Percentiles rank a stretch among this genome's conserved stretches.
Evolutionary conservation across 1,284 basidiomycete species (phyloP).

Genomic region (Malassezia nana): DNA sequence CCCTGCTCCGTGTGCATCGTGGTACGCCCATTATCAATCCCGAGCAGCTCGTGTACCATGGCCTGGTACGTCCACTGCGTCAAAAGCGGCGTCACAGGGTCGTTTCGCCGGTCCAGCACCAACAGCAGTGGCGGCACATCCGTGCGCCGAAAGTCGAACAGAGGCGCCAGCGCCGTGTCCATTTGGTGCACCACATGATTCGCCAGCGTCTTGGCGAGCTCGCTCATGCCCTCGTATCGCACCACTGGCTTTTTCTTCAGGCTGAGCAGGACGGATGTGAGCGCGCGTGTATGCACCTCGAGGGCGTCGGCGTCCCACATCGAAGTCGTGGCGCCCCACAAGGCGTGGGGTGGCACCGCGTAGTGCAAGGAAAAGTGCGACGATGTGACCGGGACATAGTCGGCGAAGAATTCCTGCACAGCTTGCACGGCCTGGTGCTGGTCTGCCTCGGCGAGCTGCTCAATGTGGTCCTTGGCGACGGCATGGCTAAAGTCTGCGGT

Average conservation of each 20-base stretch:
- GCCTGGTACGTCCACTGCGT: constrained; percentile 99
- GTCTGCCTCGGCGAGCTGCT: constrained; percentile 84
- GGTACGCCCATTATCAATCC: constrained; percentile 80
- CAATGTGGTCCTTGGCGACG: constrained; percentile 78
- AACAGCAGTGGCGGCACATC: constrained; percentile 54
- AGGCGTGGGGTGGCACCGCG: constrained; percentile 49
- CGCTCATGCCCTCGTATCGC: constrained; percentile 85
- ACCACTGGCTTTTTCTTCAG: constrained; percentile 91
- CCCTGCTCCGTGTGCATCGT: constrained; percentile 6
- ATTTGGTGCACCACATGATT: constrained; percentile 57
- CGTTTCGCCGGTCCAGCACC: constrained; percentile 74
- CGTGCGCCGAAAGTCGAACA: constrained; percentile 54
- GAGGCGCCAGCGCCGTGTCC: constrained; percentile 40
- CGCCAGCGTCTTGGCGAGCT: constrained; percentile 80
- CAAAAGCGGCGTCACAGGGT: constrained; percentile 93
- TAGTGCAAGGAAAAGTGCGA: constrained; percentile 72
- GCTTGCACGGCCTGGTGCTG: constrained; percentile 93
- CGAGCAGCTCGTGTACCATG: constrained; percentile 94
- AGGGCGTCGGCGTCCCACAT: constrained; percentile 62
- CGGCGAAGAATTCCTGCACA: constrained; percentile 55
- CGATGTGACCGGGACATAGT: constrained; percentile 54
- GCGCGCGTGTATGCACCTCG: constrained; percentile 66
- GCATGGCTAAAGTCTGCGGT: constrained; percentile 69
- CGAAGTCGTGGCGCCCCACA: constrained; percentile 61
- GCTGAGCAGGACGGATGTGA: constrained; percentile 79